Conservation (phyloP, 2,329 filamentous ascomycete genomes). For the Apiospora saccharicola region DNA sequence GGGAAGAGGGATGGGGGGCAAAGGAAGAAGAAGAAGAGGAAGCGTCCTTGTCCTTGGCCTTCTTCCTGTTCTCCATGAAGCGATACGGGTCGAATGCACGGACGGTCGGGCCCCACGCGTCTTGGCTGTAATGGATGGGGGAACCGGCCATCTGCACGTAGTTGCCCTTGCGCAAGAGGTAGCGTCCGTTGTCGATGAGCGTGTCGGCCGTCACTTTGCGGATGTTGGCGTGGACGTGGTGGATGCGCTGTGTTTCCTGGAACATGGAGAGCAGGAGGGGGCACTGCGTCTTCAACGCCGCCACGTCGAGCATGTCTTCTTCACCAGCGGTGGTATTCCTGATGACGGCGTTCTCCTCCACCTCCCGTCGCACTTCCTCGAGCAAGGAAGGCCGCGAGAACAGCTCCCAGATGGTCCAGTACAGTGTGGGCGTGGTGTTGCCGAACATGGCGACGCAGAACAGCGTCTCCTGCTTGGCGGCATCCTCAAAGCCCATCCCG, state of each 20-base stretch:
- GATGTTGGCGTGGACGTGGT: constrained; percentile 38
- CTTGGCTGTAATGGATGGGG: constrained; percentile 34
- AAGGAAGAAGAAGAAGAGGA: background rate
- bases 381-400: constrained; percentile 49
- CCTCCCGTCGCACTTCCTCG: constrained; percentile 48
- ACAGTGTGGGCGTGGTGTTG: constrained; percentile 52
- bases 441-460: constrained; percentile 44
- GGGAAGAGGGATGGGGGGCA: background rate
- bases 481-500: constrained; percentile 25
- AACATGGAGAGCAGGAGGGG: constrained; percentile 45
- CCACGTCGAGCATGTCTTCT: constrained; percentile 39
- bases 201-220: constrained; percentile 45
- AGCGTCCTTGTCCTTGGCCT: no score
- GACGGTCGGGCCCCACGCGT: constrained; percentile 41
- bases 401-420: constrained; percentile 54
- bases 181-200: constrained; percentile 42
- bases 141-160: constrained; percentile 45
- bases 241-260: constrained; percentile 46
- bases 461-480: constrained; percentile 24
- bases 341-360: constrained; percentile 35
- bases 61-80: constrained; percentile 27
- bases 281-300: constrained; percentile 43
- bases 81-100: constrained; percentile 32
- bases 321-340: background rate
- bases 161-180: constrained; percentile 45